Evolutionary conservation across 2,329 filamentous ascomycete genomes (phyloP), one percentile per base, ranked within the genome.

Genomic region (Drechslera avenae): DNA sequence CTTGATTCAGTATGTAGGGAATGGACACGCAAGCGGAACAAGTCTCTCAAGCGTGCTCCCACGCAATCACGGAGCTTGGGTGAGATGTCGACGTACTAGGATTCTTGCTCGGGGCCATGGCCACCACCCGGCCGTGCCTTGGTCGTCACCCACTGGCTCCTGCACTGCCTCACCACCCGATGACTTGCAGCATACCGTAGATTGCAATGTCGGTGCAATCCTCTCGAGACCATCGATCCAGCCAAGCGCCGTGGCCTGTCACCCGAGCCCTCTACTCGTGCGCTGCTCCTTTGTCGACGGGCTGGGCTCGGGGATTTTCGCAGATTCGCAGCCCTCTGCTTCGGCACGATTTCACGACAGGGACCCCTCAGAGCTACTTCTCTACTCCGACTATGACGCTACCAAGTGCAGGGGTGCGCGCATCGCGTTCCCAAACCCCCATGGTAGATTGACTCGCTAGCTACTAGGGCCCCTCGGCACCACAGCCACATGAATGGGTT

Each of bases 1-100:
- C 39, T 34, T n/a, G 26, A n/a, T 14, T 30, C 16, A 32, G 10
- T 19, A n/a, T 8, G 23, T 39, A 23, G n/a, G 35, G 19, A 31
- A 41, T 28, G 12, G 33, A 43, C 44, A 36, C 44, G 28, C 49
- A 46, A 46, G 49, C 49, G 34, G 30, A 28, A 28, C 26, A 28
- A 12, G n/a, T n/a, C n/a, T n/a, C n/a, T 28, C 10, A 28, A 28
- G 21, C 41, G 17, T 46, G 16, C 43, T 33, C 30, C 19, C 26
- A 35, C 32, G 31, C 39, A 19, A 35, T 49, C 46, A 37, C 13
- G 49, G 49, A 52, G 44, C 44, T 30, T 33, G 37, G 33, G 45
- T 21, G 49, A 48, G 49, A 19, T 42, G 37, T 28, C 10, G 39
- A 40, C 31, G 39, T 28, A 30, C 36, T 39, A 16, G 36, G 18